Evolutionary conservation across 2,329 filamentous ascomycete genomes (phyloP).

Genomic region (Thelonectria blattea): DNA sequence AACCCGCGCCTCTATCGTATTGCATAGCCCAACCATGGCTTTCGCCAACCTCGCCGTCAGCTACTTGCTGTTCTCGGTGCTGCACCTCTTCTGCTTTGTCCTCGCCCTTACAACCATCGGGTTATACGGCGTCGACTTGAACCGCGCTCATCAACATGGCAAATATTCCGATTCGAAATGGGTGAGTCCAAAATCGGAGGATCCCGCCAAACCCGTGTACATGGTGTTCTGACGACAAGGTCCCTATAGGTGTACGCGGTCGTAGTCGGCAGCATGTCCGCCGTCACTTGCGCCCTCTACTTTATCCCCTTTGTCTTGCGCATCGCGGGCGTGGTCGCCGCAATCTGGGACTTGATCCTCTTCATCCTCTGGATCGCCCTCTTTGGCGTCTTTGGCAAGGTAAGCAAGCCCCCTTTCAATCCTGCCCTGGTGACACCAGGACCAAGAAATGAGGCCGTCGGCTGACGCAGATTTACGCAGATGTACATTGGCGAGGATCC

Average conservation of each 20-base stretch:
- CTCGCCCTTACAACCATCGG: conserved; percentile 79
- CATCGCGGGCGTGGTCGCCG: conserved; percentile 55
- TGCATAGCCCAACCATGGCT: conserved; percentile 46
- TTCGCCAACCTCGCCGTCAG: conserved; percentile 51
- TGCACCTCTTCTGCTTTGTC: conserved; percentile 80
- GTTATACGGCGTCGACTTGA: conserved; percentile 76
- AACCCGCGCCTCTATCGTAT: neutral
- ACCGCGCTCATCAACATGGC: conserved; percentile 55
- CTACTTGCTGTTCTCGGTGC: conserved; percentile 61
- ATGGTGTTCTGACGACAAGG: neutral
- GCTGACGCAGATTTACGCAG: conserved; percentile 36
- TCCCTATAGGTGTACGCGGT: conserved; percentile 69
- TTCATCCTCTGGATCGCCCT: conserved; percentile 81
- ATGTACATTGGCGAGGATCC: conserved; percentile 76
- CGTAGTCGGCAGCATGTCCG: conserved; percentile 69
- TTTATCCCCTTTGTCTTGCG: conserved; percentile 66
- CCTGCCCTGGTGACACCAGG: neutral
- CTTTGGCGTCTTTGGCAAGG: conserved; percentile 82
- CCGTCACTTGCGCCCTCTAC: conserved; percentile 69
- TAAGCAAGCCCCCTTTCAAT: conserved; percentile 38
- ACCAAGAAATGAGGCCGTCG: neutral
- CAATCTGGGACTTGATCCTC: conserved; percentile 73
- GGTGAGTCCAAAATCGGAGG: conserved; percentile 53
- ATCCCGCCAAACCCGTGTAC: neutral
- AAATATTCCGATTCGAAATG: conserved; percentile 69